phyloP scores from a whole-genome alignment of 1,139 yeast species.

The Taphrina betulina region DNA sequence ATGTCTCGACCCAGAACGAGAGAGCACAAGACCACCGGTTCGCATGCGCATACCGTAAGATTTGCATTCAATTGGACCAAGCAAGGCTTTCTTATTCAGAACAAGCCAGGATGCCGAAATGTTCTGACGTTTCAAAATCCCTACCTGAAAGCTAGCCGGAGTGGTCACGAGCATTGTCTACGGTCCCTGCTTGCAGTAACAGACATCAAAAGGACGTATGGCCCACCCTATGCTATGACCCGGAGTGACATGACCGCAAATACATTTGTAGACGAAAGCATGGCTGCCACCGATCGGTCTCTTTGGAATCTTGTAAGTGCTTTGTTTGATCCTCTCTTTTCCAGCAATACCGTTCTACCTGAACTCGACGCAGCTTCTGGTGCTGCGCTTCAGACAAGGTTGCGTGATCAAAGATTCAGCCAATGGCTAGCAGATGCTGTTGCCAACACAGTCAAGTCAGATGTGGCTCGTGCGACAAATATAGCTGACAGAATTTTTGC shows the following conservation, averaged over 20 bases:
- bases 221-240: slow-evolving; percentile 25
- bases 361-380: too few relatives aligned
- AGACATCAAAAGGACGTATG: too few relatives aligned
- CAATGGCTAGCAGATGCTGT: slow-evolving; percentile 61
- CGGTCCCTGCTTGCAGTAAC: background rate
- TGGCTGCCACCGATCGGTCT: slow-evolving; percentile 20
- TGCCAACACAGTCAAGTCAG: slow-evolving; percentile 48
- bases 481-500: slow-evolving; percentile 48
- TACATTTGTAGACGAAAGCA: background rate
- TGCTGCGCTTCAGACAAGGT: too few relatives aligned
- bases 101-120: background rate
- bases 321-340: slow-evolving; percentile 54
- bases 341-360: too few relatives aligned
- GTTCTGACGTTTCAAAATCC: background rate
- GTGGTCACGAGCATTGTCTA: too few relatives aligned
- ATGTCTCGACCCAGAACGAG: too few relatives aligned
- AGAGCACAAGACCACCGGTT: background rate
- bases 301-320: slow-evolving; percentile 58
- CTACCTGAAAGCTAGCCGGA: too few relatives aligned
- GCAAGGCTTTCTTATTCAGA: background rate
- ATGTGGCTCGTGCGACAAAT: slow-evolving; percentile 38
- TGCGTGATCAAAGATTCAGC: slow-evolving; percentile 45
- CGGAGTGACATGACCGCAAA: slow-evolving; percentile 15
- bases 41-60: background rate
- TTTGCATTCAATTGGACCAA: background rate